Base-by-base conservation (phyloP, 2,329 filamentous ascomycete species). In the Fusarium continuum region DNA sequence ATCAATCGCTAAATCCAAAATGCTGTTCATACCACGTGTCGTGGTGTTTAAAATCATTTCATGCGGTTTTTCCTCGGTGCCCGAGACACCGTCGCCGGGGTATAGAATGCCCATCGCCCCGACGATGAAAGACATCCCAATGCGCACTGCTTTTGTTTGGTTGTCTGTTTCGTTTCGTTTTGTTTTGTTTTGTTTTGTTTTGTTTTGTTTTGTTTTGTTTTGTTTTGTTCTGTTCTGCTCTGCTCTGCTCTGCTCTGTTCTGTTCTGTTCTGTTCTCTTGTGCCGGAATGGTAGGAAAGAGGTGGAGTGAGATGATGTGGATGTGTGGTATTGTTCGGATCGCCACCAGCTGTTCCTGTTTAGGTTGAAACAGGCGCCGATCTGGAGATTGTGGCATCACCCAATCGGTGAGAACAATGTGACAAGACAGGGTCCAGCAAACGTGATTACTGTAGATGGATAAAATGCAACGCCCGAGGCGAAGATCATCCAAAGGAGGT, bases 81-180 rank as follows among this genome's bases (percentile, higher is more conserved):
- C 57, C 47, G 56, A 63, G 44, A 63, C 61, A 65, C 56, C 61
- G 32, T 49, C 40, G 25, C 53, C 49, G 40, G 40, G 34, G 23
- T 26, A 34, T 26, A 23, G 17, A 36, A 40, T n/a, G n/a, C 46
- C 28, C 16, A 44, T 57, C 34, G 31, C 55, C 57, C 46, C 34
- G 47, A 44, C 44, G 43, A 53, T 61, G 47, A 50, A 53, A 58
- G 56, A 55, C 61, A 67, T 51, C 66, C 28, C 57, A 39, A 61
- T 64, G 61, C 65, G 63, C 61, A 64, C 61, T 69, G 64, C 66
- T 67, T 70, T 64, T 65, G 47, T 56, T 65, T 61, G 66, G 61
- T 60, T 61, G 57, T 46, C 41, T 65, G 39, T 57, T 34, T 45
- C 44, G 47, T 36, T 45, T 11, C 61, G 35, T 28, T 38, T 41